phyloP scores from a whole-genome alignment of 202 grass and related monocot genomes.

The Elaeis oleifera region DNA sequence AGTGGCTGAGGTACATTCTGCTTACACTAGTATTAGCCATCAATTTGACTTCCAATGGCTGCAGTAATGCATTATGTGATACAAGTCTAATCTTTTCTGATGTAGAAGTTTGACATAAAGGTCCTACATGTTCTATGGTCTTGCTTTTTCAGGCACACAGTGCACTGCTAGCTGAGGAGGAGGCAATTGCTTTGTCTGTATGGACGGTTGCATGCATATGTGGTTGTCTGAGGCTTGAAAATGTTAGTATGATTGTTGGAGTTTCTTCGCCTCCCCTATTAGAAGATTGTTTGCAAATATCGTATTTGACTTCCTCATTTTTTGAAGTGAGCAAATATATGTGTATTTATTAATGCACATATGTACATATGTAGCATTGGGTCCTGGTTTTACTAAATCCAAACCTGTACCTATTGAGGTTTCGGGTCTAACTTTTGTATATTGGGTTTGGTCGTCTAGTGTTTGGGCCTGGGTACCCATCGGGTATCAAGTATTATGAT shows the following conservation, averaged over 20 bases:
- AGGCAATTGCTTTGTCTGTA: conserved; percentile 90
- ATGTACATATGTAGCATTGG: too few relatives aligned
- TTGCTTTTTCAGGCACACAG: conserved; percentile 53
- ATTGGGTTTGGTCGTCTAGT: too few relatives aligned
- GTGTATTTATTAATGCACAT: too few relatives aligned
- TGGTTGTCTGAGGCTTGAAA: conserved; percentile 89
- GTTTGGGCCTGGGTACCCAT: too few relatives aligned
- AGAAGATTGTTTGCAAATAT: too few relatives aligned
- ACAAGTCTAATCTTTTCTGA: background rate
- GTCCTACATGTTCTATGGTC: conserved; percentile 1
- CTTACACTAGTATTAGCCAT: background rate
- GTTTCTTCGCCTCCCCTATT: too few relatives aligned
- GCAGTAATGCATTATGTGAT: conserved; percentile 4
- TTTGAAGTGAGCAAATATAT: too few relatives aligned
- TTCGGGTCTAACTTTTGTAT: too few relatives aligned
- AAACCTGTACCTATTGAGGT: too few relatives aligned
- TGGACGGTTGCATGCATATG: conserved; percentile 92
- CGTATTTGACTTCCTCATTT: too few relatives aligned
- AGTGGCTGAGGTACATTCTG: conserved; percentile 64
- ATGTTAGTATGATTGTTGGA: conserved; percentile 43
- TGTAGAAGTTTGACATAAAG: conserved; percentile 15
- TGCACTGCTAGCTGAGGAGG: conserved; percentile 86
- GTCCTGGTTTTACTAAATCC: too few relatives aligned
- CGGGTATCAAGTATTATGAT: too few relatives aligned
- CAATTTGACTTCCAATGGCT: background rate